Percentiles rank a stretch among this genome's conserved stretches.
phyloP scores from a whole-genome alignment of 305 asterid genomes.

The Stenogyne calaminthoides region DNA sequence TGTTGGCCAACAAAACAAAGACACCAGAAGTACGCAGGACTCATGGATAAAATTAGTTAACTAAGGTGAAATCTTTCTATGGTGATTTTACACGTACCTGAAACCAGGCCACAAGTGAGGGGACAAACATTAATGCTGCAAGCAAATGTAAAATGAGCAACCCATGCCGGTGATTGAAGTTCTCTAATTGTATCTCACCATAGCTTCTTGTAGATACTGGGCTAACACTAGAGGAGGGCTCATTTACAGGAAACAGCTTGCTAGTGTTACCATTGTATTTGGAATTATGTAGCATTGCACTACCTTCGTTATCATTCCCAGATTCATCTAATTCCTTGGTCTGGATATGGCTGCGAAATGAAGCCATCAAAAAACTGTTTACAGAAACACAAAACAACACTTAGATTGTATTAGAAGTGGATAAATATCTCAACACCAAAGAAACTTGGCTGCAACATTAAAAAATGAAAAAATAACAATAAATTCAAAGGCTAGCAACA shows the following conservation, averaged over 20 bases:
- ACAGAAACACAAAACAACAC: conserved; percentile 47
- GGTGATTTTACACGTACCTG: conserved; percentile 60
- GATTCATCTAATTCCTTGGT: conserved; percentile 53
- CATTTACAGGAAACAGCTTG: conserved; percentile 43
- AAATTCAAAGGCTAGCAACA: not conserved
- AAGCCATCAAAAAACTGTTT: conserved; percentile 87
- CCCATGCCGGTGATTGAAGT: conserved; percentile 90
- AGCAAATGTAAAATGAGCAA: conserved; percentile 79
- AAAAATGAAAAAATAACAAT: not conserved
- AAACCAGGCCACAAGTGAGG: conserved; percentile 89
- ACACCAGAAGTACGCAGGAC: not conserved
- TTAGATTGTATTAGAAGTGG: conserved; percentile 40
- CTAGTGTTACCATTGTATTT: conserved; percentile 41
- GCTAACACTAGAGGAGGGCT: conserved; percentile 43
- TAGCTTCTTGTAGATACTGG: conserved; percentile 73
- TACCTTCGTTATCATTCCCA: conserved; percentile 39
- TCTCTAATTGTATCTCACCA: conserved; percentile 77
- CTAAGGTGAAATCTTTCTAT: not conserved
- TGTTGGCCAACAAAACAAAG: not conserved
- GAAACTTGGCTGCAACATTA: conserved; percentile 20
- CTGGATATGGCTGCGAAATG: conserved; percentile 76
- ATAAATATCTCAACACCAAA: conserved; percentile 20
- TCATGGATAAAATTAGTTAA: not conserved
- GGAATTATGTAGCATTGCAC: conserved; percentile 40
- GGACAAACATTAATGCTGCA: conserved; percentile 78